Percentiles rank a stretch among this genome's conserved stretches.
These are phyloP conservation scores for Lentinus brumalis DNA, from an alignment of 768 basidiomycete genomes.

Conservation along the genomic window DNA sequence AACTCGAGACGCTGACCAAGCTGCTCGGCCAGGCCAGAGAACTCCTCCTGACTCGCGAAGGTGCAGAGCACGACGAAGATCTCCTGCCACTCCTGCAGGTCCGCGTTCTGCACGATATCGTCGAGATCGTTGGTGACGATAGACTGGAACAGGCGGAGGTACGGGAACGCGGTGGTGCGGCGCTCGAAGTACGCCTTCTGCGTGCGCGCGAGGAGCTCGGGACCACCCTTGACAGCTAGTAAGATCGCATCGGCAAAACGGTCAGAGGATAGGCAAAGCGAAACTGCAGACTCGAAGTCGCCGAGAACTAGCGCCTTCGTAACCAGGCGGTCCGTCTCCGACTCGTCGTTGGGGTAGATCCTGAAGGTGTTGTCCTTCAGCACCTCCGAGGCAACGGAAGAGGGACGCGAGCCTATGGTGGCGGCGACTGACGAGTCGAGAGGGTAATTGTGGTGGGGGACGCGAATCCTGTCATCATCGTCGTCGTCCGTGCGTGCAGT, in stretches of 20 bases:
- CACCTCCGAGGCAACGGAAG: constrained; percentile 73
- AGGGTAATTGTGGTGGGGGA: constrained; percentile 80
- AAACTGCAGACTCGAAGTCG: constrained; percentile 93
- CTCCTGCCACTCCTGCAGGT: constrained; percentile 92
- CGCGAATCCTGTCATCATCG: constrained; percentile 45
- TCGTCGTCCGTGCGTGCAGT: constrained; percentile 47
- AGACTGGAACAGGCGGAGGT: constrained; percentile 92
- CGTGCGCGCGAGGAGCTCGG: constrained; percentile 81
- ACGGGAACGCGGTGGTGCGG: constrained; percentile 73
- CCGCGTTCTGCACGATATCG: constrained; percentile 96
- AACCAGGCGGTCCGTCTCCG: constrained; percentile 83
- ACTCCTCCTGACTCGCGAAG: constrained; percentile 85
- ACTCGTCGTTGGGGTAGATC: constrained; percentile 87
- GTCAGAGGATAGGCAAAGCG: constrained; percentile 84
- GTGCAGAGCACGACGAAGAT: constrained; percentile 97
- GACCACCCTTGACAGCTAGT: constrained; percentile 88
- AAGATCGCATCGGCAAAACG: constrained; percentile 95
- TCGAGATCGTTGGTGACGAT: constrained; percentile 90
- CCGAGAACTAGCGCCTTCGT: constrained; percentile 94
- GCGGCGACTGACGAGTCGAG: constrained; percentile 93
- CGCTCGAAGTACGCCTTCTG: constrained; percentile 94
- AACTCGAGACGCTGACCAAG: constrained; percentile 90
- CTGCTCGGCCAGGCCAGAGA: constrained; percentile 85
- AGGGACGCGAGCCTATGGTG: constrained; percentile 89
- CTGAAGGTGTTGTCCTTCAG: constrained; percentile 83